These are phyloP conservation scores for Fusarium sp. DNA, from an alignment of 2,329 filamentous ascomycete genomes.

Conservation along the genomic window DNA sequence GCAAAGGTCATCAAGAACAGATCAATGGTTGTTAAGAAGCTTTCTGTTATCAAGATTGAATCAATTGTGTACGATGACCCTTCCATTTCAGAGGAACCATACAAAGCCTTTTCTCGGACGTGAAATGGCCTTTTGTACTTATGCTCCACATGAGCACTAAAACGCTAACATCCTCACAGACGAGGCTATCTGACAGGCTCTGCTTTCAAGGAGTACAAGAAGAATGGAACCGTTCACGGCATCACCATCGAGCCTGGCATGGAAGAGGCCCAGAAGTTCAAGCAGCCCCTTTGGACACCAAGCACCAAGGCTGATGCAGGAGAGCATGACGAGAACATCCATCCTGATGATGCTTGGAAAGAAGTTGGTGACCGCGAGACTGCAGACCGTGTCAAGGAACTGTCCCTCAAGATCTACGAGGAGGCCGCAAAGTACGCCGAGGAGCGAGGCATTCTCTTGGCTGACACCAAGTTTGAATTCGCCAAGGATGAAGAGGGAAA, in stretches of 20 bases:
- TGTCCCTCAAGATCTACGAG: slow-evolving; percentile 47
- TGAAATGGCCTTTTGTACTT: background rate
- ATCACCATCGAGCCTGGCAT: slow-evolving; percentile 74
- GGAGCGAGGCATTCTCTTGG: slow-evolving; percentile 43
- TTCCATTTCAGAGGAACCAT: background rate
- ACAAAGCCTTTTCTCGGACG: background rate
- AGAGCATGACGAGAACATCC: slow-evolving; percentile 87
- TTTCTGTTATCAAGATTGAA: slow-evolving; percentile 78
- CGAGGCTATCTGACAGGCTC: slow-evolving; percentile 89
- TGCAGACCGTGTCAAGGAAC: slow-evolving; percentile 45
- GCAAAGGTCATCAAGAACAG: slow-evolving; percentile 68
- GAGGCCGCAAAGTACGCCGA: slow-evolving; percentile 45
- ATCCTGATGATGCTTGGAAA: slow-evolving; percentile 71
- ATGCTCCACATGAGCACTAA: background rate
- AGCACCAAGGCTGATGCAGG: slow-evolving; percentile 87
- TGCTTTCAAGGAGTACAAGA: slow-evolving; percentile 79
- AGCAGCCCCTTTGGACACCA: slow-evolving; percentile 77
- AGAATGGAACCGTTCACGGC: slow-evolving; percentile 82
- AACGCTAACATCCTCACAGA: slow-evolving; percentile 19
- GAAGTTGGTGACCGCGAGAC: slow-evolving; percentile 51
- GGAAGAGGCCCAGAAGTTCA: slow-evolving; percentile 73
- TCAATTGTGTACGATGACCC: slow-evolving; percentile 38
- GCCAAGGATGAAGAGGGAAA: slow-evolving; percentile 48
- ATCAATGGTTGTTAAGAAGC: slow-evolving; percentile 81
- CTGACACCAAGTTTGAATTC: slow-evolving; percentile 49